Percentiles rank a stretch among this genome's conserved stretches.
phyloP scores from a whole-genome alignment of 768 basidiomycete species.

The Vishniacozyma victoriae region DNA sequence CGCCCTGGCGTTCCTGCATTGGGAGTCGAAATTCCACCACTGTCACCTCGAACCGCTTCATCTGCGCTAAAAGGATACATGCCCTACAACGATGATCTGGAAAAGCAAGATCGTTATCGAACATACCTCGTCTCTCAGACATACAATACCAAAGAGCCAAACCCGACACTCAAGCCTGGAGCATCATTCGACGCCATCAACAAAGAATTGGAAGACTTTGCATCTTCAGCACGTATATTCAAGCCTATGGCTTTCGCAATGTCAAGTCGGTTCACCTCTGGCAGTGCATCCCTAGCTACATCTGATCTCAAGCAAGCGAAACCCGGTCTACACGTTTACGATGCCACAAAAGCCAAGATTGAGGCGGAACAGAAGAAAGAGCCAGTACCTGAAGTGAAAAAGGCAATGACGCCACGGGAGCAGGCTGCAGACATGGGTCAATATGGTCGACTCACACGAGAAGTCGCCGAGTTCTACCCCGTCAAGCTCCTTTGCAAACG shows the following conservation, averaged over 20 bases:
- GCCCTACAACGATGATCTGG: slow-evolving; percentile 64
- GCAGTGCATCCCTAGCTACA: slow-evolving; percentile 51
- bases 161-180: slow-evolving; percentile 53
- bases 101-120: slow-evolving; percentile 78
- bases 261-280: slow-evolving; percentile 87
- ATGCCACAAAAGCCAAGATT: slow-evolving; percentile 45
- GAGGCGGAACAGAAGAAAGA: slow-evolving; percentile 51
- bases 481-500: slow-evolving; percentile 82
- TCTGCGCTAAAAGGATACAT: slow-evolving; percentile 84
- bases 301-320: slow-evolving; percentile 45
- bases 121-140: slow-evolving; percentile 73
- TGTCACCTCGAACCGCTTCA: slow-evolving; percentile 72
- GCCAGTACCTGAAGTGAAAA: slow-evolving; percentile 52
- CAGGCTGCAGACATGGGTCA: slow-evolving; percentile 79
- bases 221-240: slow-evolving; percentile 80
- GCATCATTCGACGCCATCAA: slow-evolving; percentile 67
- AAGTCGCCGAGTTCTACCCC: slow-evolving; percentile 69
- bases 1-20: slow-evolving; percentile 44
- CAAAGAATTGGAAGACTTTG: slow-evolving; percentile 77
- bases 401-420: slow-evolving; percentile 60
- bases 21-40: slow-evolving; percentile 55
- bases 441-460: slow-evolving; percentile 83
- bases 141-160: slow-evolving; percentile 49
- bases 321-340: slow-evolving; percentile 49
- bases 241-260: slow-evolving; percentile 87